phyloP scores from a whole-genome alignment of 495 filamentous ascomycete species.

The Cercophora samala region DNA sequence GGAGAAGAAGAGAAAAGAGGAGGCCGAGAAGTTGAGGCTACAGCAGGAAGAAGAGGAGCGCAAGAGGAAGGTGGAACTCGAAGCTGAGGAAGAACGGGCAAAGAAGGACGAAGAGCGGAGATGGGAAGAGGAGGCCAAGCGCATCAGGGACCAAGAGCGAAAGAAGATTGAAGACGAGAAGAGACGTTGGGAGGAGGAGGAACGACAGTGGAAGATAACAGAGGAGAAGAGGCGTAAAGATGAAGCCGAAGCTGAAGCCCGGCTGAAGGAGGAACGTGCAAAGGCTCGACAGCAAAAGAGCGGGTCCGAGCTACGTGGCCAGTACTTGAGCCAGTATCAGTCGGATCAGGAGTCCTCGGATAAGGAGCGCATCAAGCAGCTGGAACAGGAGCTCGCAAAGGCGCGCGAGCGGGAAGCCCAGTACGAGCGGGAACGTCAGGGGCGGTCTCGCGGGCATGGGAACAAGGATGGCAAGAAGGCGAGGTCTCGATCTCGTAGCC shows the following conservation, averaged over 20 bases:
- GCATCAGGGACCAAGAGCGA: slow-evolving; percentile 65
- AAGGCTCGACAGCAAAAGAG: slow-evolving; percentile 50
- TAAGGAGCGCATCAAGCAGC: slow-evolving; percentile 62
- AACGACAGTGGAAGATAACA: slow-evolving; percentile 76
- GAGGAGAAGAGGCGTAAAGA: slow-evolving; percentile 70
- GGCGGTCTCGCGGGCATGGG: slow-evolving; percentile 42
- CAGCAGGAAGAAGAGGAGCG: slow-evolving; percentile 66
- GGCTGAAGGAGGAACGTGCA: slow-evolving; percentile 63
- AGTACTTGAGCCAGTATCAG: slow-evolving; percentile 84
- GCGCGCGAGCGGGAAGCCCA: slow-evolving; percentile 82
- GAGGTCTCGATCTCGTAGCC: slow-evolving; percentile 40
- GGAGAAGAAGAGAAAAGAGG: slow-evolving; percentile 52
- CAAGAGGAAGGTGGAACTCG: slow-evolving; percentile 55
- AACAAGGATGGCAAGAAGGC: slow-evolving; percentile 43
- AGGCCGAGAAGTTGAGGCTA: slow-evolving; percentile 53
- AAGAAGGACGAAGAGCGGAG: slow-evolving; percentile 66
- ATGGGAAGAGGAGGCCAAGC: slow-evolving; percentile 76
- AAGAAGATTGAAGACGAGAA: slow-evolving; percentile 71
- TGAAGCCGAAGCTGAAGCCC: slow-evolving; percentile 67
- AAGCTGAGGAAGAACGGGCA: slow-evolving; percentile 68
- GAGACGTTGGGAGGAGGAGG: slow-evolving; percentile 78
- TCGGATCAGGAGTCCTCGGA: slow-evolving; percentile 49
- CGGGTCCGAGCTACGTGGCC: slow-evolving; percentile 70
- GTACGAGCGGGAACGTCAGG: slow-evolving; percentile 79
- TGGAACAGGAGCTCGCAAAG: slow-evolving; percentile 80